Evolutionary conservation across 257 asterid genomes (phyloP).

Genomic region (Asclepias syriaca): DNA sequence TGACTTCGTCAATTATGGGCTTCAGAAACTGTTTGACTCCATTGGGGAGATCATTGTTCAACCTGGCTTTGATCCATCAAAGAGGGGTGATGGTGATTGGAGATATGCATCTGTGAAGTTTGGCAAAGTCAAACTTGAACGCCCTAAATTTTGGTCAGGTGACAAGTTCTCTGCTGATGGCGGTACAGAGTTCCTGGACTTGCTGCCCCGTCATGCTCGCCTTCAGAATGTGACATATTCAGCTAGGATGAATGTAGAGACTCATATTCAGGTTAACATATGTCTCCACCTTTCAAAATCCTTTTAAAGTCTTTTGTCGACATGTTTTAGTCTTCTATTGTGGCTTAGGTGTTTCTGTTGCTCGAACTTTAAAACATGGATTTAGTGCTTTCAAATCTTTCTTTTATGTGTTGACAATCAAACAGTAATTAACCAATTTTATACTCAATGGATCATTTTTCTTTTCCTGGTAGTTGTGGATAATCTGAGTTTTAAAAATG

Average conservation of each 20-base stretch:
- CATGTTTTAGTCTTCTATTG: background rate
- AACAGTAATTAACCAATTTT: background rate
- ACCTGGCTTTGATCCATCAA: constrained; percentile 82
- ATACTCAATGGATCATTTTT: background rate
- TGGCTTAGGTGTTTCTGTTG: background rate
- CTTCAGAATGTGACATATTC: constrained; percentile 91
- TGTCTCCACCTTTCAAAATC: background rate
- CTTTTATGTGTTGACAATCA: background rate
- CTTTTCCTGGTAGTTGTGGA: background rate
- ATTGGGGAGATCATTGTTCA: constrained; percentile 67
- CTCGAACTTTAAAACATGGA: background rate
- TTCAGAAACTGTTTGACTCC: constrained; percentile 67
- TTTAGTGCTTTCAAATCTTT: background rate
- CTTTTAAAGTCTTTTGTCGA: background rate
- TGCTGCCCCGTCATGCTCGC: constrained; percentile 86
- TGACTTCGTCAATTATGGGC: constrained; percentile 56
- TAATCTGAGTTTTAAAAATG: background rate
- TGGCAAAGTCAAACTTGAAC: constrained; percentile 69
- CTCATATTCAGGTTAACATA: constrained; percentile 52
- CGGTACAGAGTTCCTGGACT: constrained; percentile 35
- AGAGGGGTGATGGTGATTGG: constrained; percentile 78
- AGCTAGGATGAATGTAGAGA: constrained; percentile 58
- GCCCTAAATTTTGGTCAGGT: constrained; percentile 55
- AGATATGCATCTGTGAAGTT: constrained; percentile 64
- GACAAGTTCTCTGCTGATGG: constrained; percentile 55